Evolutionary conservation across 2,329 filamentous ascomycete genomes (phyloP).

Genomic region (Pochonia chlamydosporia): DNA sequence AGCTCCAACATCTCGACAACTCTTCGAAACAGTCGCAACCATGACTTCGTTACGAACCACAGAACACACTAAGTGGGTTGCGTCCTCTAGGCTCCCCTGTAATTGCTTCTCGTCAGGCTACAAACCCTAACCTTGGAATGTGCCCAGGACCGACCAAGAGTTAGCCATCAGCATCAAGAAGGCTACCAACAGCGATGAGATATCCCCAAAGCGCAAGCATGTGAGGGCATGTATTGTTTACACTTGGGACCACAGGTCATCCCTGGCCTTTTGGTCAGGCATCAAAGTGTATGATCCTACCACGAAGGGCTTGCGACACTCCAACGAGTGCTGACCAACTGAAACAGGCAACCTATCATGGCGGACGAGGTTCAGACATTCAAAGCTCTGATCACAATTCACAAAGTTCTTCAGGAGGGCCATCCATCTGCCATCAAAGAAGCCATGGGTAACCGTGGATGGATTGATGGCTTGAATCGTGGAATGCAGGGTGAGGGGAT

Average conservation of each 20-base stretch:
- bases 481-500: conserved; percentile 78
- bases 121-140: not conserved
- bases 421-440: conserved; percentile 84
- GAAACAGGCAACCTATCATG: conserved; percentile 80
- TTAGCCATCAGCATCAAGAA: conserved; percentile 66
- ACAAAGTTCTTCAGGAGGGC: conserved; percentile 96
- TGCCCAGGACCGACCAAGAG: conserved; percentile 57
- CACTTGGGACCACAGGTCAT: conserved; percentile 98
- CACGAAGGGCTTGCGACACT: not conserved
- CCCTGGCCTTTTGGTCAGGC: conserved; percentile 89
- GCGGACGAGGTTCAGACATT: conserved; percentile 98
- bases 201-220: conserved; percentile 77
- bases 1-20: conserved; percentile 5
- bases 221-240: conserved; percentile 97
- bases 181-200: conserved; percentile 62
- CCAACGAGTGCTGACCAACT: conserved; percentile 6
- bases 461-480: conserved; percentile 88
- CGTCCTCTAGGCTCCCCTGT: not conserved
- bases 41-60: conserved; percentile 26
- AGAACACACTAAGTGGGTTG: conserved; percentile 30
- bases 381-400: conserved; percentile 94
- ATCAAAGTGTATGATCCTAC: conserved; percentile 82
- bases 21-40: conserved; percentile 11
- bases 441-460: conserved; percentile 79
- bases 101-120: not conserved